Evolutionary conservation across 2,329 filamentous ascomycete genomes (phyloP).

Genomic region (Orbilia brochopaga): DNA sequence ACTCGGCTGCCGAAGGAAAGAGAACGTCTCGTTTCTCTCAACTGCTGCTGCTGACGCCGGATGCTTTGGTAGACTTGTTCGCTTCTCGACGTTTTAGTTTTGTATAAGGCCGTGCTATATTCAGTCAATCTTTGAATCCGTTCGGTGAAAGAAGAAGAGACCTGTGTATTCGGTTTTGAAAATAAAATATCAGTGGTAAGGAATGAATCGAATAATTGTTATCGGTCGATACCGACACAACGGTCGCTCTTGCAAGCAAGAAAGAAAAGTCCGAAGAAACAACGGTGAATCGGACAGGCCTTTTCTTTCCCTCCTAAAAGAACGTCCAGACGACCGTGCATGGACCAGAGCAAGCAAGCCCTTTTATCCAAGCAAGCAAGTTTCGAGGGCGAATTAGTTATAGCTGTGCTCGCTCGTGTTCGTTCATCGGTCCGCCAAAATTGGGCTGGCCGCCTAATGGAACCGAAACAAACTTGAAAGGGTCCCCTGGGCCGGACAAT

Average conservation of each 20-base stretch:
- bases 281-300: too few species aligned
- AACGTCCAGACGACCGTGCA: not conserved
- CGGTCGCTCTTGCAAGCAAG: slow-evolving; percentile 15
- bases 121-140: too few species aligned
- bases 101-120: too few species aligned
- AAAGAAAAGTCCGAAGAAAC: not conserved
- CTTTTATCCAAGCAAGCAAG: not conserved
- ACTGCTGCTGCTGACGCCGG: too few species aligned
- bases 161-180: too few species aligned
- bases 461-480: slow-evolving; percentile 51
- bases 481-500: slow-evolving; percentile 26
- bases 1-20: not conserved
- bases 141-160: too few species aligned
- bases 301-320: slow-evolving; percentile 1
- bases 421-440: slow-evolving; percentile 13
- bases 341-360: not conserved
- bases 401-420: not conserved
- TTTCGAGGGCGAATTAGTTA: too few species aligned
- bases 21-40: not conserved
- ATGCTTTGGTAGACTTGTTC: too few species aligned
- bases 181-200: too few species aligned
- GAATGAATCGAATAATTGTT: slow-evolving; percentile 10
- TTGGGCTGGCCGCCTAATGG: slow-evolving; percentile 26
- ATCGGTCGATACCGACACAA: slow-evolving; percentile 3
- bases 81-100: too few species aligned